phyloP scores from a whole-genome alignment of 441 rosid genomes.

The Erodium chrysanthum region DNA sequence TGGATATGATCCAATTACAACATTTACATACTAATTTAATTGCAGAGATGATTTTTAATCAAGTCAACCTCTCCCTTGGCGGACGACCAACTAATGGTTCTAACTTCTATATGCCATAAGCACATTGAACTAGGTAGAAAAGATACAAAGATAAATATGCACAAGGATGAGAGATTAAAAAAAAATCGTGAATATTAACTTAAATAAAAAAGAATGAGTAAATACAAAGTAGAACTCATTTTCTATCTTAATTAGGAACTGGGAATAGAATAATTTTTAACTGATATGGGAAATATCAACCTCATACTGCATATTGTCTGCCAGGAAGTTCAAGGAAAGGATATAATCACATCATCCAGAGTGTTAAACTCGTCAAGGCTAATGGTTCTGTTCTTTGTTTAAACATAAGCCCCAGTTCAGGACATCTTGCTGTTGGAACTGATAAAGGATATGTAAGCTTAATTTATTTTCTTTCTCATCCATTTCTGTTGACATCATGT shows the following conservation, averaged over 20 bases:
- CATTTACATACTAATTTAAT: not conserved
- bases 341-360: constrained; percentile 48
- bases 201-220: not conserved
- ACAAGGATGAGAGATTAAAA: not conserved
- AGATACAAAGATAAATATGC: not conserved
- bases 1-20: not conserved
- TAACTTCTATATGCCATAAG: not conserved
- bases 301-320: constrained; percentile 9
- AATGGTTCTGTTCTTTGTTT: constrained; percentile 57
- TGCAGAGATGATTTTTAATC: not conserved
- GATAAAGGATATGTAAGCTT: constrained; percentile 80
- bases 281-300: constrained; percentile 4
- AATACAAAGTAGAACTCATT: not conserved
- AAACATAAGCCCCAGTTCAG: constrained; percentile 36
- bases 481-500: not conserved
- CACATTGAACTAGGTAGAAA: not conserved
- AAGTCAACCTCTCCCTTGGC: not conserved
- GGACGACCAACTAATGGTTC: not conserved
- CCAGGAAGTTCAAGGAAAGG: constrained; percentile 68
- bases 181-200: not conserved
- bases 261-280: not conserved
- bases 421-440: constrained; percentile 64
- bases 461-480: constrained; percentile 1
- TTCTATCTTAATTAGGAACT: not conserved
- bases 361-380: constrained; percentile 53